Conservation (phyloP, 768 basidiomycete genomes). For the Boletus sp. region DNA sequence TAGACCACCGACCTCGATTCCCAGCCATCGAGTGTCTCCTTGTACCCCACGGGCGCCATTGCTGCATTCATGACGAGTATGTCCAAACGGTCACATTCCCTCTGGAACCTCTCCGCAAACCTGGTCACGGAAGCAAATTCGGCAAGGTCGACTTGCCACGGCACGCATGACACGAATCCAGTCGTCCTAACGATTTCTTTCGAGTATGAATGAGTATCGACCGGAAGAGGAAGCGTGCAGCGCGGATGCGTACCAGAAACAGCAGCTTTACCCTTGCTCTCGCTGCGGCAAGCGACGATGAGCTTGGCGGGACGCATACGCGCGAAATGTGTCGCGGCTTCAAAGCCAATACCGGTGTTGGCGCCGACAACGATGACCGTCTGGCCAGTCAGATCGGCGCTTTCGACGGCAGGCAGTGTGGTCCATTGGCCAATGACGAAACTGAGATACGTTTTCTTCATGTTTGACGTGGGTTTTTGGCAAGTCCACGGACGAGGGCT, state of each 20-base stretch:
- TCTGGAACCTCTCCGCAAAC: constrained; percentile 9
- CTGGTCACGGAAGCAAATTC: constrained; percentile 15
- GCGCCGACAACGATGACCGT: constrained; percentile 33
- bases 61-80: constrained; percentile 47
- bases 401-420: constrained; percentile 14
- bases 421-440: constrained; percentile 20
- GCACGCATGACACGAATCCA: constrained; percentile 27
- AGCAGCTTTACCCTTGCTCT: constrained; percentile 23
- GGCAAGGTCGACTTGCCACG: constrained; percentile 10
- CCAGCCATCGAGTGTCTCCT: constrained; percentile 43
- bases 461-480: neutral
- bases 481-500: too few species aligned
- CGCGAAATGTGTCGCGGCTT: constrained; percentile 31
- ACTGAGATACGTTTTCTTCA: constrained; percentile 9
- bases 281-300: constrained; percentile 29
- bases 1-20: constrained; percentile 37
- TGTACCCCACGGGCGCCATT: constrained; percentile 9
- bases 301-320: constrained; percentile 30
- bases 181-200: constrained; percentile 25
- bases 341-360: constrained; percentile 34
- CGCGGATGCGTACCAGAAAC: constrained; percentile 15
- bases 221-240: neutral
- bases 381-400: constrained; percentile 27
- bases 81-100: constrained; percentile 12
- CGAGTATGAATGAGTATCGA: neutral